phyloP scores from a whole-genome alignment of 768 basidiomycete genomes.

The Boletus insuetus region DNA sequence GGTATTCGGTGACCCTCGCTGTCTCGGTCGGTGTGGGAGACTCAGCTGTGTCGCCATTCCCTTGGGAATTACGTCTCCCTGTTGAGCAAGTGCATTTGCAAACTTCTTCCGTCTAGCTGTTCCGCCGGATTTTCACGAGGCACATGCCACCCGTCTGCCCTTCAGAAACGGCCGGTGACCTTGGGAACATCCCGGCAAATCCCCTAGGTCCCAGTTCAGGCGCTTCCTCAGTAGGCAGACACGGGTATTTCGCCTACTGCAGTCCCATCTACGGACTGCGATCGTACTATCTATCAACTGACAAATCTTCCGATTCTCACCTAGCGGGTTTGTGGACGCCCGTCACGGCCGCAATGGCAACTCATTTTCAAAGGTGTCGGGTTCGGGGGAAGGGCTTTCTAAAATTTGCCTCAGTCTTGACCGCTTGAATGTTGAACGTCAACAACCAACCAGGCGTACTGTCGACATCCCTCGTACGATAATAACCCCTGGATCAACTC shows the following conservation, averaged over 20 bases:
- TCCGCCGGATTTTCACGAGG: constrained; percentile 28
- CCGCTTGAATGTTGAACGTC: not conserved
- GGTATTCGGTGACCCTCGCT: constrained; percentile 1
- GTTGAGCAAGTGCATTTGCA: not conserved
- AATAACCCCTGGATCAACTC: constrained; percentile 7
- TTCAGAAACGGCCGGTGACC: constrained; percentile 14
- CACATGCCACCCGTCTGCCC: not conserved
- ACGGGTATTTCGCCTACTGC: not conserved
- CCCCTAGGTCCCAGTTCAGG: constrained; percentile 3
- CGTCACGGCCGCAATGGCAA: constrained; percentile 14
- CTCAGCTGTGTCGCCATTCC: not conserved
- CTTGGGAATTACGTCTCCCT: constrained; percentile 15
- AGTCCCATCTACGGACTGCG: not conserved
- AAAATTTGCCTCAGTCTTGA: not conserved
- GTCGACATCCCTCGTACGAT: not conserved
- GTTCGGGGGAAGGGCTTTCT: not conserved
- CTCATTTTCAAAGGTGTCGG: not conserved
- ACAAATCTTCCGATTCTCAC: constrained; percentile 18
- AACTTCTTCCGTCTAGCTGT: not conserved
- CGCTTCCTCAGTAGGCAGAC: not conserved
- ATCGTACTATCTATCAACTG: not conserved
- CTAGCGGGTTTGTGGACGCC: constrained; percentile 6
- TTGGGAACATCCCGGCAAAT: constrained; percentile 29
- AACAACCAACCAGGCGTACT: not conserved
- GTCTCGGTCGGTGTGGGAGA: constrained; percentile 11